These are phyloP conservation scores for Aspergillus tubingensis DNA, from an alignment of 2,329 filamentous ascomycete genomes.

Conservation along the genomic window DNA sequence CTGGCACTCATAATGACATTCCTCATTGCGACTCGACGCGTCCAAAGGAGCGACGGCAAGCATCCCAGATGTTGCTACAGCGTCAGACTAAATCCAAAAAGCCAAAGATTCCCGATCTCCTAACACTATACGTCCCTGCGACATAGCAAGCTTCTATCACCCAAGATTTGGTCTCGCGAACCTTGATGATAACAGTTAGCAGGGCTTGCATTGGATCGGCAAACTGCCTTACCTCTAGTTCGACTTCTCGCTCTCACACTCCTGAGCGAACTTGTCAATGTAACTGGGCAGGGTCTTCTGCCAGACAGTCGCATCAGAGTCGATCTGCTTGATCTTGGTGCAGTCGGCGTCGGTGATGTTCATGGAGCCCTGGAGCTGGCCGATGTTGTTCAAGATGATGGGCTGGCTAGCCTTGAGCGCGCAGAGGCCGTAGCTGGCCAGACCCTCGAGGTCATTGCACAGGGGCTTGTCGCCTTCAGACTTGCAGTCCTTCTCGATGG, in stretches of 20 bases:
- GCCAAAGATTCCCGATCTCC: neutral
- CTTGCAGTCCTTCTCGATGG: conserved; percentile 12
- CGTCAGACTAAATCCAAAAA: neutral
- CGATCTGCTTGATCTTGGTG: conserved; percentile 9
- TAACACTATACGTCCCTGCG: neutral
- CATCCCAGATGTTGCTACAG: neutral
- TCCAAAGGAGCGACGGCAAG: neutral
- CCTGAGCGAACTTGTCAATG: conserved; percentile 8
- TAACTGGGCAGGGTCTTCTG: conserved; percentile 11
- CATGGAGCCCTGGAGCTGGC: neutral
- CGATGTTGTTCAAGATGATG: conserved; percentile 3
- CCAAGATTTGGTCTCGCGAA: neutral
- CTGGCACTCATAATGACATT: too few species aligned
- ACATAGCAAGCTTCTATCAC: neutral
- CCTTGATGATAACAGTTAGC: neutral
- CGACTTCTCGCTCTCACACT: conserved; percentile 8
- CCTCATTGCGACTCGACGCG: neutral
- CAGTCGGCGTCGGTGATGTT: conserved; percentile 10
- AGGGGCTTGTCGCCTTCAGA: conserved; percentile 12
- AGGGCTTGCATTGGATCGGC: neutral
- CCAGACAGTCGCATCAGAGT: conserved; percentile 9
- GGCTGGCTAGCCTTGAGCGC: conserved; percentile 12
- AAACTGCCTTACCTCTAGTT: conserved; percentile 7
- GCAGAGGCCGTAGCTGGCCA: conserved; percentile 3
- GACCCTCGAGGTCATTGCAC: conserved; percentile 8